Evolutionary conservation across 1,139 yeast genomes (phyloP).

Genomic region (Blastobotrys persicus): DNA sequence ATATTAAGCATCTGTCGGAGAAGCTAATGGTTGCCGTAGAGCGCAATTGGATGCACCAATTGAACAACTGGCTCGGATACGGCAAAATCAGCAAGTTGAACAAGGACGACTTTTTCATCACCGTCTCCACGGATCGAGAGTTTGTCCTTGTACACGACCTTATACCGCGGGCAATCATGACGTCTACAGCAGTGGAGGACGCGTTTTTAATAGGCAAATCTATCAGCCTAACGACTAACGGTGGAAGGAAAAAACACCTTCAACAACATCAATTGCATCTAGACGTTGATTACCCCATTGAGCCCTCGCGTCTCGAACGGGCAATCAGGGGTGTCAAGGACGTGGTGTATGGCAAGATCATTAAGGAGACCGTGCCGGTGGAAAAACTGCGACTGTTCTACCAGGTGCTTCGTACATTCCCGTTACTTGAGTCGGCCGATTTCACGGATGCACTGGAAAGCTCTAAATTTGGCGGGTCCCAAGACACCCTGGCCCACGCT

Average conservation of each 20-base stretch:
- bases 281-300: slow-evolving; percentile 21
- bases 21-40: slow-evolving; percentile 26
- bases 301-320: slow-evolving; percentile 18
- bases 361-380: slow-evolving; percentile 22
- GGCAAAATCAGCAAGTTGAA: slow-evolving; percentile 25
- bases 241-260: slow-evolving; percentile 1
- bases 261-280: slow-evolving; percentile 6
- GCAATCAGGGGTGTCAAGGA: slow-evolving; percentile 20
- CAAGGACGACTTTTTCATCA: slow-evolving; percentile 23
- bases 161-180: slow-evolving; percentile 20
- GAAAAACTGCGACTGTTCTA: slow-evolving; percentile 19
- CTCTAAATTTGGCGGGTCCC: not conserved
- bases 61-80: slow-evolving; percentile 31
- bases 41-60: slow-evolving; percentile 27
- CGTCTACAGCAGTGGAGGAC: slow-evolving; percentile 20
- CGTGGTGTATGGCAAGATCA: slow-evolving; percentile 24
- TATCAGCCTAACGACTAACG: slow-evolving; percentile 18
- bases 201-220: slow-evolving; percentile 24
- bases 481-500: slow-evolving; percentile 5
- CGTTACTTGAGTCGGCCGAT: slow-evolving; percentile 26
- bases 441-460: slow-evolving; percentile 17
- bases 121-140: not conserved
- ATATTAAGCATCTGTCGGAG: slow-evolving; percentile 22
- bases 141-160: slow-evolving; percentile 15
- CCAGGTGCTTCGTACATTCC: slow-evolving; percentile 22